Base-by-base conservation (phyloP, 257 asterid species). In the Nicotiana benthamiana region DNA sequence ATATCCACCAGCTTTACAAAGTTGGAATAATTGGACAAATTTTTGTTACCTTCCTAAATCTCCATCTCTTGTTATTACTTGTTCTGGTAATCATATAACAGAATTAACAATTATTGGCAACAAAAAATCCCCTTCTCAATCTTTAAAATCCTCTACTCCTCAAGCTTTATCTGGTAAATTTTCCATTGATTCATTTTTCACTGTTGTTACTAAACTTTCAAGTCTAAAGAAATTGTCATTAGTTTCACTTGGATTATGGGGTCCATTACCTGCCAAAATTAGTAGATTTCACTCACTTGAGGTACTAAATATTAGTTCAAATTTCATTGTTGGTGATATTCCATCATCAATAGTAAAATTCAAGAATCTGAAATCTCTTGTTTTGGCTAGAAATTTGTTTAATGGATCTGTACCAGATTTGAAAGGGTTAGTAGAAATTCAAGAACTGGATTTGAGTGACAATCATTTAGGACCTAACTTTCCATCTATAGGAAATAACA, bases 1-100 rank as follows among this genome's bases (percentile, higher is more conserved):
- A 83, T 87, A 72, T 76, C 98, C 99, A 8, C 91, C 85, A 51
- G 85, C 86, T 54, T 97, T 96, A 70, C 89, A 88, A 75, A 22
- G 87, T 48, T 96, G 97, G 97, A 91, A 88, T 80, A 91, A 90
- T 8, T 94, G 97, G 98, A 96, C 99, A 15, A 86, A 86, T 84
- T 96, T 96, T 70, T 96, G 99, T 75, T 86, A 60, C 32, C 87
- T 90, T 9, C 90, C 92, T 6, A 93, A 88, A 12, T 82, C 90
- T 1, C 81, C 97, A 43, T 85, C 89, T 72, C 93, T 96, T 40
- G 81, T 84, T 54, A 13, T 96, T 7, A 79, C 89, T n/a, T 96
- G 99, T 72, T 87, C 97, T 60, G 86, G 79, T 15, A 88, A 90
- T 81, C 97, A 91, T 83, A 80, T 96, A 7, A 90, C 97, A 1